Conservation (phyloP, 768 basidiomycete genomes). For the Hericium coralloides region DNA sequence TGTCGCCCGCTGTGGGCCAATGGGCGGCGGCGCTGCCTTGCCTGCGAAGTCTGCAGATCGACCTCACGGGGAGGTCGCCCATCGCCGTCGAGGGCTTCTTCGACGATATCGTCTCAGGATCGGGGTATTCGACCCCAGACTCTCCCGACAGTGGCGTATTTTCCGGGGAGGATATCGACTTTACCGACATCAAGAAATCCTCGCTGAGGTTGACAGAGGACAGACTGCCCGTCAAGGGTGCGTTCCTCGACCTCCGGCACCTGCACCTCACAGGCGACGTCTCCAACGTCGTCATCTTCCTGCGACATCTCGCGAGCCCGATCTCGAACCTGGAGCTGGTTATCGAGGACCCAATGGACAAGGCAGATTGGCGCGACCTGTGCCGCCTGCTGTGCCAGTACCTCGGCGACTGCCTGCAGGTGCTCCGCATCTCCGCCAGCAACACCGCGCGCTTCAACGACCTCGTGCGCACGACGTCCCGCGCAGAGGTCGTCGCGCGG, state of each 20-base stretch:
- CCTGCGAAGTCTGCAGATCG: constrained; percentile 58
- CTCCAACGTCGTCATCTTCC: constrained; percentile 60
- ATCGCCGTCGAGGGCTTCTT: constrained; percentile 78
- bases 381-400: constrained; percentile 53
- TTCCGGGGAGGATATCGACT: constrained; percentile 71
- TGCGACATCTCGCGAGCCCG: constrained; percentile 59
- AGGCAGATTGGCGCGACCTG: constrained; percentile 68
- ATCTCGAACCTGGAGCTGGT: constrained; percentile 62
- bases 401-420: constrained; percentile 50
- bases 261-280: constrained; percentile 65
- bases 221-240: constrained; percentile 38
- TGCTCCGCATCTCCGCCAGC: constrained; percentile 53
- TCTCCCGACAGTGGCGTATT: constrained; percentile 73
- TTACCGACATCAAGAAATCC: constrained; percentile 66
- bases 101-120: constrained; percentile 49
- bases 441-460: constrained; percentile 74
- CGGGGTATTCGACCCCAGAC: constrained; percentile 56
- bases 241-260: constrained; percentile 49
- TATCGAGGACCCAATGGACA: constrained; percentile 73
- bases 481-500: constrained; percentile 48
- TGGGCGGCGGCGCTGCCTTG: constrained; percentile 61
- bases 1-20: constrained; percentile 60
- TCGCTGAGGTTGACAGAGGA: constrained; percentile 37
- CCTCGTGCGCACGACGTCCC: constrained; percentile 66
- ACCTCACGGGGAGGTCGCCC: constrained; percentile 57